Evolutionary conservation across 805 yeast genomes (phyloP).

Genomic region (Saccharomyces mikatae): DNA sequence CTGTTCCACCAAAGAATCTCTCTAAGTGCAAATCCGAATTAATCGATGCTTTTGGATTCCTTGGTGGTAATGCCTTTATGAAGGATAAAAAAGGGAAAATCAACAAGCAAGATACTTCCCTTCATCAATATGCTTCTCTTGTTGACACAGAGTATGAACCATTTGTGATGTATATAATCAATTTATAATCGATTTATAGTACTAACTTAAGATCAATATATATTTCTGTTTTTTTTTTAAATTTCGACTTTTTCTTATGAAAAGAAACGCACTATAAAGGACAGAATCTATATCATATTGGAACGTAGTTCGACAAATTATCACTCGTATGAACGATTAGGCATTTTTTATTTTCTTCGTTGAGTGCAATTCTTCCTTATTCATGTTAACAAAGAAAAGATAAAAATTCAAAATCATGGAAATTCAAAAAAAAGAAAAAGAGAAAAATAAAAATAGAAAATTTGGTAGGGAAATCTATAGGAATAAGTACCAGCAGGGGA

Average conservation of each 20-base stretch:
- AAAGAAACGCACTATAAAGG: neutral
- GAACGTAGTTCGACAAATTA: neutral
- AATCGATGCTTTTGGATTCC: conserved; percentile 69
- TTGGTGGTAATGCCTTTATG: conserved; percentile 83
- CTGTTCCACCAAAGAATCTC: conserved; percentile 39
- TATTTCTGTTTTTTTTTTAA: neutral
- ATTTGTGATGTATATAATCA: conserved; percentile 44
- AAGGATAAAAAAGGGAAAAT: conserved; percentile 59
- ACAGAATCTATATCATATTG: neutral
- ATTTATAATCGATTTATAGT: conserved; percentile 22
- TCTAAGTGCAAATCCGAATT: conserved; percentile 62
- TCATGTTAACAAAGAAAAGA: neutral
- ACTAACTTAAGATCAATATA: conserved; percentile 22
- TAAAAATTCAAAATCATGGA: neutral
- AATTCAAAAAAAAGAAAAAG: neutral
- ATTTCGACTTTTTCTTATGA: neutral
- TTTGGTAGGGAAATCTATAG: neutral
- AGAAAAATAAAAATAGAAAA: neutral
- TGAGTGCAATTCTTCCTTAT: neutral
- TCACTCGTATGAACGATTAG: too few species aligned
- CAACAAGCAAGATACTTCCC: conserved; percentile 47
- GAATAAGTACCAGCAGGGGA: neutral
- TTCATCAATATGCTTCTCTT: conserved; percentile 82
- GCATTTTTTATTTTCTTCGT: too few species aligned
- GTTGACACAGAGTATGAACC: conserved; percentile 96